phyloP scores from a whole-genome alignment of 148 eudicot genomes.

The Tetragonia tetragonoides region DNA sequence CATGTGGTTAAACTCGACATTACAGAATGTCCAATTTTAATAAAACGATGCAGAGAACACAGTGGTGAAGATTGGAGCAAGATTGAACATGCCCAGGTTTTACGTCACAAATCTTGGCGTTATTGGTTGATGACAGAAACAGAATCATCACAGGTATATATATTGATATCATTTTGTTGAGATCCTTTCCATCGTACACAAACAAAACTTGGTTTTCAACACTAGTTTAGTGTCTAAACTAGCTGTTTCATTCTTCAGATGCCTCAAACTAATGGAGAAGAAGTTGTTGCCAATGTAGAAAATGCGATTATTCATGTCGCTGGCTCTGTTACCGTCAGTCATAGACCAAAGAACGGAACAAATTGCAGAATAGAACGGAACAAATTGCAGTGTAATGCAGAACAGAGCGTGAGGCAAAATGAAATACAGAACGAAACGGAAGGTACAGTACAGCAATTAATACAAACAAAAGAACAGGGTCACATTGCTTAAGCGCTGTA shows the following conservation, averaged over 20 bases:
- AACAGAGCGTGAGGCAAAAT: too few species aligned
- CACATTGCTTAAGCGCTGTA: too few species aligned
- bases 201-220: too few species aligned
- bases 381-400: too few species aligned
- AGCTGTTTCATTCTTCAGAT: not conserved
- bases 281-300: not conserved
- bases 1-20: conserved; percentile 17
- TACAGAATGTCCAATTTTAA: conserved; percentile 17
- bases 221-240: not conserved
- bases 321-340: not conserved
- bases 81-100: conserved; percentile 1
- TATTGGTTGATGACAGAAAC: conserved; percentile 11
- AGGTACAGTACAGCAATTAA: too few species aligned
- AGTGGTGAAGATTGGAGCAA: conserved; percentile 21
- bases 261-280: not conserved
- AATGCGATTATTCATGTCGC: conserved; percentile 1
- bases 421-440: too few species aligned
- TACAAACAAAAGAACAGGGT: too few species aligned
- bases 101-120: conserved; percentile 23
- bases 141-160: not conserved
- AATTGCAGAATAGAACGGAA: too few species aligned
- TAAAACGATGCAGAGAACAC: conserved; percentile 16
- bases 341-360: too few species aligned
- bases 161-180: too few species aligned
- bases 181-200: too few species aligned